Evolutionary conservation across 192 early-diverging fungal species (phyloP), one percentile per base, ranked within the genome.

Genomic region (Coemansia sp.): DNA sequence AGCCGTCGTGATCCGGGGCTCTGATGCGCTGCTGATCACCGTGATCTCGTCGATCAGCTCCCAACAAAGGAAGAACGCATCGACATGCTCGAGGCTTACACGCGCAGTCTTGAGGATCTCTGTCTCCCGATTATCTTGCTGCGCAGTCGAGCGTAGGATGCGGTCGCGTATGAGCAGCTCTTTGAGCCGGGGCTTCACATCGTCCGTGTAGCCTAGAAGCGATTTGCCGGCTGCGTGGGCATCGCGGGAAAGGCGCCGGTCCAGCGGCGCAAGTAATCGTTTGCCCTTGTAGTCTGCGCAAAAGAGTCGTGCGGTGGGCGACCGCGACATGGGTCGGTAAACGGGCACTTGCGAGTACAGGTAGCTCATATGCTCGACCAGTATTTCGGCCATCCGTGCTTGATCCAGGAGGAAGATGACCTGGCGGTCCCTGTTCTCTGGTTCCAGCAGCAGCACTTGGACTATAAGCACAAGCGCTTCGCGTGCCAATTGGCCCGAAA

Each of bases 1-100:
- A 0, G 70, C 79, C 7, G 52, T 42, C 0, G 42, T 45, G 40
- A 81, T 52, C 3, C 68, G 61, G 21, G 42, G 31, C 48, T 51
- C 48, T 21, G 55, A 57, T 20, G 64, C 65, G 31, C 29, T n/a
- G 9, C n/a, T 31, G 10, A 59, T 68, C 12, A 52, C 39, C 3
- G 70, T 57, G 1, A 81, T 30, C 48, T 81, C 79, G 61, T 81
- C 79, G 3, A 81, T 55, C 34, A 81, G 74, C 65, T 81, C 79
- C 79, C 79, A 81, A 58, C 74, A 72, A 2, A 81, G 34, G 37
- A 81, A 81, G 29, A 81, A 73, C 26, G 70, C 74, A 26, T 81
- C 79, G 25, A 81, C 74, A 33, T 64, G 72, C 34, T 71, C 72
- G 25, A 74, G 58, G 8, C 63, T 33, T n/a, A 33, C 7, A 0